These are phyloP conservation scores for Cajanus cajan DNA, from an alignment of 306 rosid species.

Conservation along the genomic window DNA sequence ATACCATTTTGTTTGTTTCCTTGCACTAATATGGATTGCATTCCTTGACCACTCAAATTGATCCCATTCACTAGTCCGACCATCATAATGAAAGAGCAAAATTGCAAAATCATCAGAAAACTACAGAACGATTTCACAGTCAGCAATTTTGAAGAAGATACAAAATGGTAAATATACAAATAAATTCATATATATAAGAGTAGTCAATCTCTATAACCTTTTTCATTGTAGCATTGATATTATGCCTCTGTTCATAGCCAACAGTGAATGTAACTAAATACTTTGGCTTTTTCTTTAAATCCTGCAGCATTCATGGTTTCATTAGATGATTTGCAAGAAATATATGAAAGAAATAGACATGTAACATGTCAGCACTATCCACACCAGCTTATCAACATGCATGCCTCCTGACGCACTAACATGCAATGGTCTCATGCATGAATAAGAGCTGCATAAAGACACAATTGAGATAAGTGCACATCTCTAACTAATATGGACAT, in stretches of 20 bases:
- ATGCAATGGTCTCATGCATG: slow-evolving; percentile 30
- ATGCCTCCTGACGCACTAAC: slow-evolving; percentile 13
- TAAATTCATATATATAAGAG: background rate
- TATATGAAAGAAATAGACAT: background rate
- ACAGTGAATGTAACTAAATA: slow-evolving; percentile 94
- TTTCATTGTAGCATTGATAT: slow-evolving; percentile 70
- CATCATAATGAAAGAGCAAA: slow-evolving; percentile 98
- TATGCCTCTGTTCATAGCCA: slow-evolving; percentile 80
- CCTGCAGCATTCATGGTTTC: slow-evolving; percentile 64
- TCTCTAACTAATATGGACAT: slow-evolving; percentile 14
- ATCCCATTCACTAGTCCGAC: slow-evolving; percentile 90
- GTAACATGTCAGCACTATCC: slow-evolving; percentile 12
- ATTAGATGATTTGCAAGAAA: slow-evolving; percentile 13
- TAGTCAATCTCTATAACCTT: slow-evolving; percentile 55
- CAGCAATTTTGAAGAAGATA: slow-evolving; percentile 34
- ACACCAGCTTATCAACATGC: slow-evolving; percentile 15
- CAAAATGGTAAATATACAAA: slow-evolving; percentile 22
- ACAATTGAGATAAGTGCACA: slow-evolving; percentile 16
- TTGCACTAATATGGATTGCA: slow-evolving; percentile 83
- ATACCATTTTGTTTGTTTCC: slow-evolving; percentile 65
- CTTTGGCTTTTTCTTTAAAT: slow-evolving; percentile 76
- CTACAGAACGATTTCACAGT: slow-evolving; percentile 51
- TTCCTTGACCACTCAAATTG: slow-evolving; percentile 91
- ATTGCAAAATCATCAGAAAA: slow-evolving; percentile 93
- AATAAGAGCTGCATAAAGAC: slow-evolving; percentile 14